Conservation (phyloP, 768 basidiomycete species). For the Gyrodon lividus region DNA sequence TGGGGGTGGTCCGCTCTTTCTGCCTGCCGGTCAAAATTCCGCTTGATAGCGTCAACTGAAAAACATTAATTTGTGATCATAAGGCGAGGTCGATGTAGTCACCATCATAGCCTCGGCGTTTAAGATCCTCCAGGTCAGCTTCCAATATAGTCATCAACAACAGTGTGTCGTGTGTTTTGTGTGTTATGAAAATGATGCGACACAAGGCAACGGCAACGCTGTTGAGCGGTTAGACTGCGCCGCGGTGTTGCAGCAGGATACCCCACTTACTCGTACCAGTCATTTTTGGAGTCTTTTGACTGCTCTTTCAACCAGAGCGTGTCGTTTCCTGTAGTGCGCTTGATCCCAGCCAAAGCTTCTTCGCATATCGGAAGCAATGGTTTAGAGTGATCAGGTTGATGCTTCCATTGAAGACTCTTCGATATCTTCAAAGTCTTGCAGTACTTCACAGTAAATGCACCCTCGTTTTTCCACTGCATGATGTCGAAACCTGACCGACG, state of each 20-base stretch:
- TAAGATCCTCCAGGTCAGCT: constrained; percentile 77
- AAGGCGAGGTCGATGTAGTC: background rate
- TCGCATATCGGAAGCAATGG: constrained; percentile 34
- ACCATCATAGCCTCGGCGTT: constrained; percentile 82
- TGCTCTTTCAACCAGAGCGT: constrained; percentile 70
- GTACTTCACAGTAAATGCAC: constrained; percentile 62
- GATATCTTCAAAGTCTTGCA: constrained; percentile 60
- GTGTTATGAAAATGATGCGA: constrained; percentile 67
- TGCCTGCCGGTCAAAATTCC: background rate
- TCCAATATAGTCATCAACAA: constrained; percentile 89
- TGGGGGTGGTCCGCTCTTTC: too few relatives aligned
- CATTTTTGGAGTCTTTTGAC: constrained; percentile 22
- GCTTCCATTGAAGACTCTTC: constrained; percentile 54
- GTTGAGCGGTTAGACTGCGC: background rate
- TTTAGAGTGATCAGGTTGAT: constrained; percentile 35
- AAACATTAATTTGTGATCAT: background rate
- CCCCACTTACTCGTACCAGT: constrained; percentile 83
- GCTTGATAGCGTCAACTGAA: constrained; percentile 8
- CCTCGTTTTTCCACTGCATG: constrained; percentile 54
- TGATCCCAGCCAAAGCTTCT: constrained; percentile 67
- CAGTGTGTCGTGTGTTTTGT: constrained; percentile 79
- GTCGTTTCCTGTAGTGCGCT: constrained; percentile 43
- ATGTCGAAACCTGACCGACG: constrained; percentile 48
- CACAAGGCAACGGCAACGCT: constrained; percentile 85
- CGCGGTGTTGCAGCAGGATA: constrained; percentile 28